Evolutionary conservation across 148 eudicot species (phyloP).

Genomic region (Rhododendron vialii): DNA sequence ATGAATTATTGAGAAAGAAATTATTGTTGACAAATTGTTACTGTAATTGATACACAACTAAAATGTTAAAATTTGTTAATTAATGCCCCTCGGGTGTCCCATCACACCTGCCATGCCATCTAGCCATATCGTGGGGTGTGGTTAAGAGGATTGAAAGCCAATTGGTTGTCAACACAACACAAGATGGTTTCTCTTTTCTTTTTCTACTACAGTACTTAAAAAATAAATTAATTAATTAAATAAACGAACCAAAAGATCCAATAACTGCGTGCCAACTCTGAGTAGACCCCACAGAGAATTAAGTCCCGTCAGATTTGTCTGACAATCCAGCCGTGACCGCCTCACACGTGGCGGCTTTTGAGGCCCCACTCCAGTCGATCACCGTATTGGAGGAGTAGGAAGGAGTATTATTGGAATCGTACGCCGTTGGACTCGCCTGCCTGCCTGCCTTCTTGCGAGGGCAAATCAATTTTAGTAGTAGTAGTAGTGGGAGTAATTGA

Average conservation of each 20-base stretch:
- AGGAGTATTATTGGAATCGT: not conserved
- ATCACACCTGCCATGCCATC: too few species aligned
- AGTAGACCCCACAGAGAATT: not conserved
- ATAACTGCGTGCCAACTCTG: slow-evolving; percentile 1
- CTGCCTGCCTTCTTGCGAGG: too few species aligned
- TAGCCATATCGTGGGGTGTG: too few species aligned
- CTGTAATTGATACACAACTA: too few species aligned
- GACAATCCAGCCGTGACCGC: not conserved
- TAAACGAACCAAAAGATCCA: too few species aligned
- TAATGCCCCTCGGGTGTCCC: too few species aligned
- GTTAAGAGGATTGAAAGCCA: not conserved
- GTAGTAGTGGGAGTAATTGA: too few species aligned
- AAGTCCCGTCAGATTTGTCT: not conserved
- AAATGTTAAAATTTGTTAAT: too few species aligned
- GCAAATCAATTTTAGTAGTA: not conserved
- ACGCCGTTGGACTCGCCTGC: not conserved
- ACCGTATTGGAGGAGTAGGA: not conserved
- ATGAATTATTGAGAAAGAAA: too few species aligned
- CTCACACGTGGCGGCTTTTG: slow-evolving; percentile 1
- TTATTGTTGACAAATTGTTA: too few species aligned
- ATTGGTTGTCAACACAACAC: not conserved
- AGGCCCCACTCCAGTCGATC: not conserved
- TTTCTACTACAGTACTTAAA: too few species aligned
- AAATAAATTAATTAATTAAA: too few species aligned
- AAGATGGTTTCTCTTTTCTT: not conserved